These are phyloP conservation scores for Acacia melanoxylon DNA, from an alignment of 306 rosid genomes.

Conservation along the genomic window DNA sequence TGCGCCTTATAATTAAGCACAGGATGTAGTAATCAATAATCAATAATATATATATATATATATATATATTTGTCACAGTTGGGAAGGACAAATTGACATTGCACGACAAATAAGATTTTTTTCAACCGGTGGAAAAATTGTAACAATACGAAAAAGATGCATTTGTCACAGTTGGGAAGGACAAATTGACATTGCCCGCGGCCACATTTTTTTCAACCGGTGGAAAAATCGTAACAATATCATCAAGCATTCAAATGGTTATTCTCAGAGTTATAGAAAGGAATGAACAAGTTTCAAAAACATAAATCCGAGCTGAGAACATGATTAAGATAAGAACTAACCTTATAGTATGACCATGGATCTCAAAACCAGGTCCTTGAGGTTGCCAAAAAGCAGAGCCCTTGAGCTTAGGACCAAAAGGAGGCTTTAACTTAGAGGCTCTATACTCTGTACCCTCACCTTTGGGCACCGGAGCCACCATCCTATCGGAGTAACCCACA, in stretches of 20 bases:
- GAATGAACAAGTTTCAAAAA: background rate
- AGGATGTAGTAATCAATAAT: no score
- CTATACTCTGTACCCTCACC: constrained; percentile 35
- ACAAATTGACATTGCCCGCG: background rate
- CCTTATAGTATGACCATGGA: constrained; percentile 38
- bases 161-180: no score
- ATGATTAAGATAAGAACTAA: background rate
- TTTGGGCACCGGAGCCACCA: constrained; percentile 19
- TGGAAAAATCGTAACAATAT: background rate
- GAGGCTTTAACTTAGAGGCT: constrained; percentile 29
- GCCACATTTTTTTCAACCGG: background rate
- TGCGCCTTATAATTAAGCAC: no score
- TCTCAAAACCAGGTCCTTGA: constrained; percentile 31
- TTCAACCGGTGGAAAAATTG: no score
- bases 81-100: no score
- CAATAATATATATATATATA: no score
- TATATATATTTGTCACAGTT: no score
- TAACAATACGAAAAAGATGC: no score
- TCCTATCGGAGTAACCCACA: constrained; percentile 19
- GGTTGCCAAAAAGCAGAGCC: constrained; percentile 15
- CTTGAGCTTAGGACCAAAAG: constrained; percentile 30
- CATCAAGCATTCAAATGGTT: background rate
- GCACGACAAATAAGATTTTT: no score
- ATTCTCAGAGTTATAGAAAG: background rate
- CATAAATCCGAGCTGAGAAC: background rate